Base-by-base conservation (phyloP, 371 early-diverging fungal species). In the Parasitella parasitica region DNA sequence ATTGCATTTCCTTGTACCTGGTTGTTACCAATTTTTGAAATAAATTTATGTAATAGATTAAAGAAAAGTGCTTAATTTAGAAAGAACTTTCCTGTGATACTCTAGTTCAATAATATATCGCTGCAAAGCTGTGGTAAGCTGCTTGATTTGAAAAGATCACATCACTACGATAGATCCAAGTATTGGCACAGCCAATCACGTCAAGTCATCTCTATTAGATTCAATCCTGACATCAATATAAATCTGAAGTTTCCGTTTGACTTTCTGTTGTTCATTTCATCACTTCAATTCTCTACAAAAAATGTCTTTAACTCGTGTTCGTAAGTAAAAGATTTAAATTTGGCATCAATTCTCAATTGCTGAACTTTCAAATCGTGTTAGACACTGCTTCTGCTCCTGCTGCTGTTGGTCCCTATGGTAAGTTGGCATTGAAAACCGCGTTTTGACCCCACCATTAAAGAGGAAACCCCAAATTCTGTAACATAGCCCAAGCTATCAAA, bases 401-500 rank as follows among this genome's bases (percentile, higher is more conserved):
- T 49, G 73, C 70, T 61, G 51, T 70, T 62, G 73, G 70, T 28
- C 73, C 73, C 48, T 73, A 73, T 64, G 57, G 70, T 70, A 70
- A 49, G 43, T 38, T 39, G 26, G 26, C 4, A 22, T 11, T 22
- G 4, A 32, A 32, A 36, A 56, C 7, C 53, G 43, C 26, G 49
- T 55, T 2, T 7, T 28, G 22, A 9, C n/a, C 6, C n/a, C 9
- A 15, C 36, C 24, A 20, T 51, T 3, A n/a, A 22, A n/a, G 13
- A 46, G 13, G 38, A 15, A 30, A 5, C 30, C 3, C 8, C 30
- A 8, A 8, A 32, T 32, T 32, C 26, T n/a, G n/a, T n/a, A n/a
- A n/a, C n/a, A n/a, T 55, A 72, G 72, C 69, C 41, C 75, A 73
- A 64, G 93, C 90, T 28, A 83, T 92, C 63, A 81, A 86, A 36